Percentiles rank a stretch among this genome's conserved stretches.
phyloP scores from a whole-genome alignment of 371 early-diverging fungal species.

The Mucor circinelloides region DNA sequence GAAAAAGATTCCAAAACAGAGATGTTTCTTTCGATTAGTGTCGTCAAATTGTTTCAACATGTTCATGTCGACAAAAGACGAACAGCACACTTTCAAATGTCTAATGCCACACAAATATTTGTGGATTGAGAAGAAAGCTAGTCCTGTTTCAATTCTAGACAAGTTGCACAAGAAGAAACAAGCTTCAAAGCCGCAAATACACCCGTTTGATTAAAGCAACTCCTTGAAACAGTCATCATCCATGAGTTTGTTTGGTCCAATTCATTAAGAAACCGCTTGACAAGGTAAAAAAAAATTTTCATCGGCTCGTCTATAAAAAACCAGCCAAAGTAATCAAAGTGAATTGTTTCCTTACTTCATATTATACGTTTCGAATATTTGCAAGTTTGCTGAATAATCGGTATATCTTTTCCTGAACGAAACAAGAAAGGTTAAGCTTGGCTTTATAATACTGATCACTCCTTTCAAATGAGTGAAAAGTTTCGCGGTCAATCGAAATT shows the following conservation, averaged over 20 bases:
- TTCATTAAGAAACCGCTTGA: background rate
- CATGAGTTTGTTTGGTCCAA: background rate
- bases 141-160: no score
- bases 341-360: slow-evolving; percentile 14
- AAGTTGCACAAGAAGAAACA: no score
- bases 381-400: slow-evolving; percentile 33
- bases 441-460: slow-evolving; percentile 24
- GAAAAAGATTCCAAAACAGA: no score
- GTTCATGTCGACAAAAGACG: no score
- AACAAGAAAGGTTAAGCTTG: slow-evolving; percentile 24
- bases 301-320: slow-evolving; percentile 4
- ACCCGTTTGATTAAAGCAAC: background rate
- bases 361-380: slow-evolving; percentile 24
- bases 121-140: no score
- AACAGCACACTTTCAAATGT: no score
- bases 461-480: slow-evolving; percentile 8
- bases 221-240: background rate
- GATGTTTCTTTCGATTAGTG: no score
- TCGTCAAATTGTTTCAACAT: no score
- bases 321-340: background rate
- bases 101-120: no score
- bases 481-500: slow-evolving; percentile 33
- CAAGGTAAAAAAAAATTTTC: slow-evolving; percentile 10
- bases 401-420: slow-evolving; percentile 37
- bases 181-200: no score